Base-by-base conservation (phyloP, 2,329 filamentous ascomycete species). In the Colletotrichum falcatum region DNA sequence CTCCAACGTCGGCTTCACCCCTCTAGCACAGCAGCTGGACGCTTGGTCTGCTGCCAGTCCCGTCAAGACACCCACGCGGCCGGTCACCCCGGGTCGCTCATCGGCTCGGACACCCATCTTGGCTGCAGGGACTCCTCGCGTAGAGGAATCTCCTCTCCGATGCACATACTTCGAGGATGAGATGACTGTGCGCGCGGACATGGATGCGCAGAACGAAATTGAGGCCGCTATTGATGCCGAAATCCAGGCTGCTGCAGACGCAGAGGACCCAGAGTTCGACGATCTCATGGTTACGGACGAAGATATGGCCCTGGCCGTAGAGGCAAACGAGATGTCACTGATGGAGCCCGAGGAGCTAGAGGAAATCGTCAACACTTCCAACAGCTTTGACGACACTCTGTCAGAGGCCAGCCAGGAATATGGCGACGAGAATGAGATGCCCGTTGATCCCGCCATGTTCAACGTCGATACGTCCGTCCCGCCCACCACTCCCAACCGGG, bases 371-470 rank as follows among this genome's bases (percentile, higher is more conserved):
- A 76, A 78, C 53, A 74, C 72, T 33, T 68, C 60, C 72, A 72
- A 66, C 68, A 73, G 71, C 63, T 79, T 83, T 59, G 85, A 88
- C 20, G 84, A 87, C 51, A 80, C 83, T 0, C 77, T 85, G 3
- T 91, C 90, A 0, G 88, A 91, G 71, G 86, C 87, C 1, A 91
- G 89, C 74, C 87, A 92, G 73, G 88, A 90, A 73, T 91, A 91
- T 75, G 89, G 86, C 2, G 89, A 92, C 74, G 90, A 92, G 77
- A 92, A 92, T 76, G 83, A 85, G 37, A 79, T 88, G 12, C 89
- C 86, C 4, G 83, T 88, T 26, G 87, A 90, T 68, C 85, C 86
- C 23, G 81, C 81, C 28, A 79, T 88, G 39, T 71, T 74, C 30
- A 70, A 74, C 20, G 66, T 74, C 58, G 39, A 70, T 65, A 77